Evolutionary conservation across 352 stramenopile genomes (phyloP).

Genomic region (Albugo candida): DNA sequence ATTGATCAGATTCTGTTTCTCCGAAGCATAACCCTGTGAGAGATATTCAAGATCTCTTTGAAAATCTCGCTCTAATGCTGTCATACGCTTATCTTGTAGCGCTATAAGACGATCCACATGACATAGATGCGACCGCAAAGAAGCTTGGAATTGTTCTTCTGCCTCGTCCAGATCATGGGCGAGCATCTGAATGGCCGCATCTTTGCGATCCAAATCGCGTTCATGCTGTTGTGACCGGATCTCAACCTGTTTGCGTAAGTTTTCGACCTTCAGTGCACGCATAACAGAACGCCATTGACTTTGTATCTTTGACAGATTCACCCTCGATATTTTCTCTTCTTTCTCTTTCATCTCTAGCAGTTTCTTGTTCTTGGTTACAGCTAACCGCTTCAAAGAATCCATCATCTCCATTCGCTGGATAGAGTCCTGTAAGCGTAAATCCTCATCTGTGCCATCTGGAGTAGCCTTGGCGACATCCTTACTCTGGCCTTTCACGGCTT

Average conservation of each 20-base stretch:
- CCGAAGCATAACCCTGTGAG: conserved; percentile 65
- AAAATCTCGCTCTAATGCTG: conserved; percentile 83
- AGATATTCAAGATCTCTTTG: conserved; percentile 69
- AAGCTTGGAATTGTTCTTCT: conserved; percentile 87
- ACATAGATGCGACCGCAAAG: conserved; percentile 69
- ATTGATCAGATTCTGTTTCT: conserved; percentile 59
- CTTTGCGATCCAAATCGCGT: conserved; percentile 87
- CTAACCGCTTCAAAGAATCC: conserved; percentile 68
- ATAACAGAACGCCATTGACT: conserved; percentile 93
- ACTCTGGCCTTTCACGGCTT: conserved; percentile 56
- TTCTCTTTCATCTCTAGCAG: conserved; percentile 61
- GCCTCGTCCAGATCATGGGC: conserved; percentile 85
- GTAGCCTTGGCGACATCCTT: conserved; percentile 43
- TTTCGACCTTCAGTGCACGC: conserved; percentile 84
- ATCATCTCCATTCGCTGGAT: conserved; percentile 73
- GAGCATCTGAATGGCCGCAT: conserved; percentile 90
- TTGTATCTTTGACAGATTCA: conserved; percentile 86
- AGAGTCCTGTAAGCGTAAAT: conserved; percentile 46
- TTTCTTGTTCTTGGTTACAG: conserved; percentile 51
- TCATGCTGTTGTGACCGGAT: conserved; percentile 87
- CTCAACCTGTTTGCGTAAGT: conserved; percentile 83
- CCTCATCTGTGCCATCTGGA: conserved; percentile 49
- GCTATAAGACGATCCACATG: conserved; percentile 87
- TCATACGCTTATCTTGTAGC: conserved; percentile 72
- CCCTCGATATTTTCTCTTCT: conserved; percentile 43